These are phyloP conservation scores for Beauveria scarabaeidicola DNA, from an alignment of 2,329 filamentous ascomycete genomes.

Conservation along the genomic window DNA sequence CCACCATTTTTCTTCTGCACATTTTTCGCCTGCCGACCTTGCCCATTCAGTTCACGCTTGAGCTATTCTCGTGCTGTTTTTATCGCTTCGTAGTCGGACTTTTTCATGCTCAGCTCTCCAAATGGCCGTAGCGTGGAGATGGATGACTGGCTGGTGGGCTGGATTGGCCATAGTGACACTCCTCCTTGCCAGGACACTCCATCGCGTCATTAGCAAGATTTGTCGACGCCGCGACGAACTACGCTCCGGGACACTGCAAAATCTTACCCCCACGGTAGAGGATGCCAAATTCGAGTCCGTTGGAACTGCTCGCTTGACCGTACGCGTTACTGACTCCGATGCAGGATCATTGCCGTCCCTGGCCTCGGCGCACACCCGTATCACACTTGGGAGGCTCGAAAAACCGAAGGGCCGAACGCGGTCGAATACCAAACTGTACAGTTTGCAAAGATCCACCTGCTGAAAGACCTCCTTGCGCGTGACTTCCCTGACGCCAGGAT, in stretches of 20 bases:
- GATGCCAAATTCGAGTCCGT: slow-evolving; percentile 13
- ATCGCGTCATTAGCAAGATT: neutral
- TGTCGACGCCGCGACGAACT: neutral
- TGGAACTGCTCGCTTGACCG: neutral
- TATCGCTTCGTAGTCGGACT: no score
- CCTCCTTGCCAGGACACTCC: neutral
- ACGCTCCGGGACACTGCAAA: neutral
- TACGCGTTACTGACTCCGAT: neutral
- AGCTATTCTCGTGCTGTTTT: no score
- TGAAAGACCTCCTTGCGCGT: slow-evolving; percentile 11
- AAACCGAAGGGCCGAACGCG: neutral
- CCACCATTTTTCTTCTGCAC: no score
- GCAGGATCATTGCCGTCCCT: slow-evolving; percentile 17
- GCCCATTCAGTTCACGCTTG: no score
- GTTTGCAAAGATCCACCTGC: slow-evolving; percentile 10
- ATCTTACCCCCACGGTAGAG: neutral
- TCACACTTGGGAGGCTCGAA: slow-evolving; percentile 13
- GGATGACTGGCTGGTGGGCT: neutral
- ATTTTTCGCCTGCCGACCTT: no score
- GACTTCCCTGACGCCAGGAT: slow-evolving; percentile 17
- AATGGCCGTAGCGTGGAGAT: neutral
- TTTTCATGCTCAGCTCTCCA: no score
- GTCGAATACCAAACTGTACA: neutral
- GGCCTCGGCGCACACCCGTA: slow-evolving; percentile 15
- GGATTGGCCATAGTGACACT: neutral